Conservation (phyloP, 1,284 basidiomycete species). For the Sparassis latifolia region DNA sequence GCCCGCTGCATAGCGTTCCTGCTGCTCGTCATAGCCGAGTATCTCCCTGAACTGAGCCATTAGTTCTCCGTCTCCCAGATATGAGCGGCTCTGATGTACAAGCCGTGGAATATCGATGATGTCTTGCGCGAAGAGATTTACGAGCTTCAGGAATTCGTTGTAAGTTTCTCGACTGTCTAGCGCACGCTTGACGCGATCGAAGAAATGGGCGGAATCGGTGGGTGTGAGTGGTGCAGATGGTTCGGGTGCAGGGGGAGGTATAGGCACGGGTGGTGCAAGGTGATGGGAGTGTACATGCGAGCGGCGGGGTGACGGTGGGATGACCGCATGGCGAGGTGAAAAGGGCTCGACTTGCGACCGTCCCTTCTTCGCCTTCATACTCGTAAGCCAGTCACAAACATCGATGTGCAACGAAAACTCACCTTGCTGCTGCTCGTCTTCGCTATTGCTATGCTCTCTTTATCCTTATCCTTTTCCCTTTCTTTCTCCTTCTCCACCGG, state of each 20-base stretch:
- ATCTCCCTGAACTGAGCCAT: constrained; percentile 84
- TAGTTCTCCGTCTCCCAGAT: constrained; percentile 69
- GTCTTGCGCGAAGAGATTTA: constrained; percentile 94
- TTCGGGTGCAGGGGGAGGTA: constrained; percentile 20
- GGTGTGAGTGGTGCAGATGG: constrained; percentile 33
- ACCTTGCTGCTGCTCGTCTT: constrained; percentile 27
- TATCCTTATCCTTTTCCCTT: constrained; percentile 25
- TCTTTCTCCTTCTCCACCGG: constrained; percentile 31
- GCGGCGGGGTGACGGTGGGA: constrained; percentile 19
- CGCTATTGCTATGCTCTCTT: constrained; percentile 7
- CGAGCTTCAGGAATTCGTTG: constrained; percentile 93
- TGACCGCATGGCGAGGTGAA: constrained; percentile 18
- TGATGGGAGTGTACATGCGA: constrained; percentile 17
- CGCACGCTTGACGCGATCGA: constrained; percentile 86
- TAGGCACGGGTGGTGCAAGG: constrained; percentile 20
- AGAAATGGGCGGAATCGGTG: constrained; percentile 82
- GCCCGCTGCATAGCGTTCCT: constrained; percentile 48
- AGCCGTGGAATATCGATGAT: constrained; percentile 85
- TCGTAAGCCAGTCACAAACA: not conserved
- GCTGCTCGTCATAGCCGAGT: constrained; percentile 82
- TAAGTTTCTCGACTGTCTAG: constrained; percentile 88
- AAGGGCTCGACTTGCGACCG: constrained; percentile 23
- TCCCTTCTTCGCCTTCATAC: constrained; percentile 14
- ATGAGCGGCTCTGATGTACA: constrained; percentile 60
- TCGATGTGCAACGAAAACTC: constrained; percentile 1